Percentiles rank a stretch among this genome's conserved stretches.
phyloP scores from a whole-genome alignment of 148 eudicot genomes.

The Gaultheria prostrata region DNA sequence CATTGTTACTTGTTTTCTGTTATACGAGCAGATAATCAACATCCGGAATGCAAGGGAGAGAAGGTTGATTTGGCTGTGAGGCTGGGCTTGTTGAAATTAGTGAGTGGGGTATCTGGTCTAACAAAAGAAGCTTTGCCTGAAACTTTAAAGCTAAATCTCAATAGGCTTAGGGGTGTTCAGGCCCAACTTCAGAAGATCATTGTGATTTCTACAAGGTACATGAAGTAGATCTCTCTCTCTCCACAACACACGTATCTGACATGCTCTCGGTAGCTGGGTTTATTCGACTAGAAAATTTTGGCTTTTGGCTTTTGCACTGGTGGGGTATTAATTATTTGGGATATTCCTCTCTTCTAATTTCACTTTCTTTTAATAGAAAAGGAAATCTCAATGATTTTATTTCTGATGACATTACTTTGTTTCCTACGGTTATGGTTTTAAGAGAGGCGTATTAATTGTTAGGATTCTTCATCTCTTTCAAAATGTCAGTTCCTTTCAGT shows the following conservation, averaged over 20 bases:
- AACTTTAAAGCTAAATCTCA: slow-evolving; percentile 46
- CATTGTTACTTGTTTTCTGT: neutral
- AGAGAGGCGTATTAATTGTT: no score
- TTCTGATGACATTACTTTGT: no score
- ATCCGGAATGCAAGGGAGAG: slow-evolving; percentile 53
- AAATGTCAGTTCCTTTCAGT: neutral
- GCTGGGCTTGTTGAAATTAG: slow-evolving; percentile 53
- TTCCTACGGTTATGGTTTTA: neutral
- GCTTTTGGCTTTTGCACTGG: neutral
- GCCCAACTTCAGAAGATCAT: slow-evolving; percentile 53
- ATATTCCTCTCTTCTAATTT: no score
- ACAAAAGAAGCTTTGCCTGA: slow-evolving; percentile 44
- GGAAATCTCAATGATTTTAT: no score
- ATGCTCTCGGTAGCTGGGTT: no score
- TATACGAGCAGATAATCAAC: slow-evolving; percentile 26
- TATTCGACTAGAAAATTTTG: neutral
- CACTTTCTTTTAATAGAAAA: no score
- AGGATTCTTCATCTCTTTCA: neutral
- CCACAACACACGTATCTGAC: neutral
- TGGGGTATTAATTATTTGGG: neutral
- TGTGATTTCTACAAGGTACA: slow-evolving; percentile 47
- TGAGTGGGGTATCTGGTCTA: slow-evolving; percentile 37
- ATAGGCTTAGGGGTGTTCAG: slow-evolving; percentile 43
- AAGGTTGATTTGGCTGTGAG: slow-evolving; percentile 47
- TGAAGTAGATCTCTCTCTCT: neutral